Conservation (phyloP, 192 early-diverging fungal species). For the Phlyctochytrium planicorne region DNA sequence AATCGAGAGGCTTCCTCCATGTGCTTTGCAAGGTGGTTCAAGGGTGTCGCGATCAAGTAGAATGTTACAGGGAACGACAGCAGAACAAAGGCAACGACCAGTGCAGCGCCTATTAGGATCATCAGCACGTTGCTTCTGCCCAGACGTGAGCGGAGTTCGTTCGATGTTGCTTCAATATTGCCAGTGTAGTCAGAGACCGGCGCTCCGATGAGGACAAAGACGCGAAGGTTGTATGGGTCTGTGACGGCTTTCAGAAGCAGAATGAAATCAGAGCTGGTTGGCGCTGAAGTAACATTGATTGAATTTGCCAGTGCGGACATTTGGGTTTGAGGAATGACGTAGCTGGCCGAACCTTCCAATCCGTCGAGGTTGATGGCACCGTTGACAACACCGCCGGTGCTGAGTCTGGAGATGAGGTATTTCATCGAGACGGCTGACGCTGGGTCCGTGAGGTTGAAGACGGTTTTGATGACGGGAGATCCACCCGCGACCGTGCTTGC, state of each 20-base stretch:
- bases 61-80: background rate
- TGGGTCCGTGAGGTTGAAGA: background rate
- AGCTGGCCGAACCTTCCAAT: background rate
- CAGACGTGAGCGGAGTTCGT: background rate
- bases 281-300: too few relatives aligned
- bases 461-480: background rate
- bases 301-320: background rate
- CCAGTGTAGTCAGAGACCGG: background rate
- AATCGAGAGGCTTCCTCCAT: background rate
- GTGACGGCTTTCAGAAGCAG: background rate
- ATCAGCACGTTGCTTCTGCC: background rate
- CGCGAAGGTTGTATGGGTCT: background rate
- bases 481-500: background rate
- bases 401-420: background rate
- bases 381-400: background rate
- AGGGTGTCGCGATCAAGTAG: background rate
- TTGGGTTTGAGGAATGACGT: background rate
- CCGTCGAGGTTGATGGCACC: background rate
- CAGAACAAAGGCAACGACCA: background rate
- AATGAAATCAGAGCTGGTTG: background rate
- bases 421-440: background rate
- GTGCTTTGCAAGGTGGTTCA: background rate
- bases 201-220: background rate
- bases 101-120: background rate
- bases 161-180: background rate